Evolutionary conservation across 129 eudicot genomes (phyloP).

Genomic region (Tagetes patula): DNA sequence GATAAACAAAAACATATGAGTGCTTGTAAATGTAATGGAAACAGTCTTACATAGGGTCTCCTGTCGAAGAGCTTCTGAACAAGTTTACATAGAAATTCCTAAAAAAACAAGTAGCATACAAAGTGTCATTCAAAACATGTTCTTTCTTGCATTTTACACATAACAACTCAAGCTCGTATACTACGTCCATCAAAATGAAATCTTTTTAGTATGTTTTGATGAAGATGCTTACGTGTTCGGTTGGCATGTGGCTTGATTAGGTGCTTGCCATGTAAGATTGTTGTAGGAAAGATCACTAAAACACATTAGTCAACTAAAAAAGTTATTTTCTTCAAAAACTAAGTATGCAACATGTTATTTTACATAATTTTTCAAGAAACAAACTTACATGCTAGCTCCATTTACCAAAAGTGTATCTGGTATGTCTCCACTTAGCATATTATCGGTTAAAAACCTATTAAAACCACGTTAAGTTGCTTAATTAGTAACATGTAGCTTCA

Average conservation of each 20-base stretch:
- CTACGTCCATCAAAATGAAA: neutral
- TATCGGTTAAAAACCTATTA: constrained; percentile 67
- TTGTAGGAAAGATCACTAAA: constrained; percentile 92
- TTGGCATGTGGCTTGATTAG: constrained; percentile 58
- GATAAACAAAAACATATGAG: neutral
- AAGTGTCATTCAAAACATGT: constrained; percentile 1
- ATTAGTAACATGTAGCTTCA: neutral
- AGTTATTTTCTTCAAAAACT: constrained; percentile 3
- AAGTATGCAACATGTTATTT: neutral
- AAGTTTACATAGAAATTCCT: constrained; percentile 73
- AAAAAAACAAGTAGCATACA: neutral
- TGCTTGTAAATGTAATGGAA: constrained; percentile 14
- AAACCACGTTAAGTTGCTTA: constrained; percentile 14
- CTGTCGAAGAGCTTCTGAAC: constrained; percentile 65
- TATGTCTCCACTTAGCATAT: constrained; percentile 71
- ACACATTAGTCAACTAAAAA: constrained; percentile 8
- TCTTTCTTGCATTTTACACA: neutral
- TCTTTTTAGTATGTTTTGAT: neutral
- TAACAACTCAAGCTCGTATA: neutral
- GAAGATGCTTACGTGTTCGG: constrained; percentile 46
- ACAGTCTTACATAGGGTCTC: constrained; percentile 50
- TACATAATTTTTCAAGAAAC: constrained; percentile 2
- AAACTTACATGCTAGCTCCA: constrained; percentile 74
- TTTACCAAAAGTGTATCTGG: constrained; percentile 65
- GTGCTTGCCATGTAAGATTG: constrained; percentile 77